These are phyloP conservation scores for Yarrowia deformans DNA, from an alignment of 805 yeast species.

Conservation along the genomic window DNA sequence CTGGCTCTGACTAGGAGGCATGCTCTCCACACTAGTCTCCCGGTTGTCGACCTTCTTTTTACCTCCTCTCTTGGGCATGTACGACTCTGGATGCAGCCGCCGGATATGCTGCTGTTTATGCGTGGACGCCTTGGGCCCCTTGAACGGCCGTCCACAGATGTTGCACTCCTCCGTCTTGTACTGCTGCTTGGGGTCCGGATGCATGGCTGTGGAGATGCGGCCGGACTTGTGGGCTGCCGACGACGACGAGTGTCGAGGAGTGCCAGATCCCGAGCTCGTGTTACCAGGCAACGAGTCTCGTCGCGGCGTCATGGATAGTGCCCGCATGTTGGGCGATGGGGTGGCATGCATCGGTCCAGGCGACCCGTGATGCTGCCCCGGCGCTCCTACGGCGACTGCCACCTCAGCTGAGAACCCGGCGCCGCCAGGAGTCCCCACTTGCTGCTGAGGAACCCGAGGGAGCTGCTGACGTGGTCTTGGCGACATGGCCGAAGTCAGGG, in stretches of 20 bases:
- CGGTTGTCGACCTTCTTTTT: constrained; percentile 48
- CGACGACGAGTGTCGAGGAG: constrained; percentile 1
- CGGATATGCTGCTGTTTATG: constrained; percentile 60
- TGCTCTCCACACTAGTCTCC: constrained; percentile 22
- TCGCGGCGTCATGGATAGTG: constrained; percentile 31
- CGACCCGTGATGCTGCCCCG: not conserved
- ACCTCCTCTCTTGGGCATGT: constrained; percentile 58
- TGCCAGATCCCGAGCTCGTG: constrained; percentile 9
- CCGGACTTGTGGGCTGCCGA: constrained; percentile 13
- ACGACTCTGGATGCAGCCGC: constrained; percentile 56
- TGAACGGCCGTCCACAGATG: constrained; percentile 55
- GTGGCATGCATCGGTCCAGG: constrained; percentile 3
- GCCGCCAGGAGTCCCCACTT: constrained; percentile 39
- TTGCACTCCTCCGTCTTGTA: constrained; percentile 53
- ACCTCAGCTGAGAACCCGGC: constrained; percentile 39
- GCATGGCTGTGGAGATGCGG: constrained; percentile 24
- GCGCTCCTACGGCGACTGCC: constrained; percentile 20
- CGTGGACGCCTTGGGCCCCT: constrained; percentile 58
- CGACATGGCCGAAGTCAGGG: constrained; percentile 7
- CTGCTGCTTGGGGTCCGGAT: constrained; percentile 36
- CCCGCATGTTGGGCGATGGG: constrained; percentile 35
- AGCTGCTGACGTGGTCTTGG: constrained; percentile 31
- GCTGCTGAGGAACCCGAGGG: constrained; percentile 37
- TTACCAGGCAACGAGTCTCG: constrained; percentile 32
- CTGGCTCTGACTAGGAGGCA: constrained; percentile 36